phyloP scores from a whole-genome alignment of 1,284 basidiomycete species.

The Leccinum angustisporum region DNA sequence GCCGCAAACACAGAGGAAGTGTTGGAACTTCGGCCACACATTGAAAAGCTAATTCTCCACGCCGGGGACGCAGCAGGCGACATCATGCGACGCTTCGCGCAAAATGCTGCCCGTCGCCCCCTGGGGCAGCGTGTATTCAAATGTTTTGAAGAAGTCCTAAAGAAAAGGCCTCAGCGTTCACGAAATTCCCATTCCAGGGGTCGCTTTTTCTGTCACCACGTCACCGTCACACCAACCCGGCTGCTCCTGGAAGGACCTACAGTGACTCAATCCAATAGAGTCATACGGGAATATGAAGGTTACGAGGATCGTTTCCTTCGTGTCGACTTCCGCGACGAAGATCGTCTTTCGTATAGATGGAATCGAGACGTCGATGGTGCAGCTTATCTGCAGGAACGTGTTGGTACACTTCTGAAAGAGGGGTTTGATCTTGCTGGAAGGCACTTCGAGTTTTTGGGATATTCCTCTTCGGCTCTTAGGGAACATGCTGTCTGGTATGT shows the following conservation, averaged over 20 bases:
- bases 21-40: slow-evolving; percentile 40
- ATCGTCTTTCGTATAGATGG: slow-evolving; percentile 67
- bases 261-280: slow-evolving; percentile 62
- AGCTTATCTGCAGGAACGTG: slow-evolving; percentile 56
- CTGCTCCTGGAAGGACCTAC: slow-evolving; percentile 72
- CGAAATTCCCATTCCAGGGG: slow-evolving; percentile 28
- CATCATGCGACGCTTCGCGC: slow-evolving; percentile 52
- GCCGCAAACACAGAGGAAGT: slow-evolving; percentile 58
- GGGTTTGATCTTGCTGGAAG: slow-evolving; percentile 72
- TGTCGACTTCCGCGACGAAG: slow-evolving; percentile 79
- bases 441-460: slow-evolving; percentile 71
- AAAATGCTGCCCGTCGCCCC: slow-evolving; percentile 43
- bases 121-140: slow-evolving; percentile 43
- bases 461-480: slow-evolving; percentile 68
- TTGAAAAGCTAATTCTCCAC: slow-evolving; percentile 42
- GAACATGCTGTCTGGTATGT: slow-evolving; percentile 80
- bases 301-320: slow-evolving; percentile 67
- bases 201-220: slow-evolving; percentile 55
- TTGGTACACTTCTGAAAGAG: slow-evolving; percentile 60
- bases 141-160: slow-evolving; percentile 48
- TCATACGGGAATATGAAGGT: slow-evolving; percentile 60
- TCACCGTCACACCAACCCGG: slow-evolving; percentile 72
- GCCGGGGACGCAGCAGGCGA: slow-evolving; percentile 39
- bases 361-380: slow-evolving; percentile 60
- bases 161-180: slow-evolving; percentile 26